Base-by-base conservation (phyloP, 257 asterid species). In the Solanum bulbocastanum region DNA sequence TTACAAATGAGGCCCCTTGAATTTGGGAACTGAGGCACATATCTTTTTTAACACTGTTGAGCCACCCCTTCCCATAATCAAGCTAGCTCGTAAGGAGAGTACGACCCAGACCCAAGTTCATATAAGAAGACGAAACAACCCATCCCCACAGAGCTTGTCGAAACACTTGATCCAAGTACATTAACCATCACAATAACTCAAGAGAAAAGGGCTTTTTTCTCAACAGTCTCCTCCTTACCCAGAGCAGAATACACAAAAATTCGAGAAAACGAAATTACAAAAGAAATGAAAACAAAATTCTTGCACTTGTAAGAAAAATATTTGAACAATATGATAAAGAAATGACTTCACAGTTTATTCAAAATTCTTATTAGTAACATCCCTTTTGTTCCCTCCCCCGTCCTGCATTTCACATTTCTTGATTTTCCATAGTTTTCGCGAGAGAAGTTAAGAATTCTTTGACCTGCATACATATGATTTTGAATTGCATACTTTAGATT, bases 361-460 rank as follows among this genome's bases (percentile, higher is more conserved):
- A 72, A 18, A 9, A 73, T 20, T 73, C 49, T 35, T 36, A 73
- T 36, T 9, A 10, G 22, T 74, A 36, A 0, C 10, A 73, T 74
- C 49, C 18, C 30, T 74, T 36, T 2, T 74, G 82, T 23, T 74
- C 30, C 44, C 14, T 5, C n/a, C 8, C 25, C 76, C 33, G 0
- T 22, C 35, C 23, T 78, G 44, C 73, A 83, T 75, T 49, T 42
- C 62, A 30, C 25, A 52, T 83, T 62, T 83, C 89, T 30, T 87
- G 91, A 37, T 87, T 86, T 66, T 89, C 92, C 85, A 87, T 93
- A 92, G 90, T 91, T 91, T 88, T 90, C 86, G 93, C 98, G 9
- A 96, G 85, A 7, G 94, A 88, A 86, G 91, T 92, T 4, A 96
- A 93, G 89, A 96, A 96, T 75, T 89, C 91, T 87, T 95, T 93